Evolutionary conservation across 176 grass and related monocot genomes (phyloP), one percentile per base, ranked within the genome.

Genomic region (Cocos nucifera): DNA sequence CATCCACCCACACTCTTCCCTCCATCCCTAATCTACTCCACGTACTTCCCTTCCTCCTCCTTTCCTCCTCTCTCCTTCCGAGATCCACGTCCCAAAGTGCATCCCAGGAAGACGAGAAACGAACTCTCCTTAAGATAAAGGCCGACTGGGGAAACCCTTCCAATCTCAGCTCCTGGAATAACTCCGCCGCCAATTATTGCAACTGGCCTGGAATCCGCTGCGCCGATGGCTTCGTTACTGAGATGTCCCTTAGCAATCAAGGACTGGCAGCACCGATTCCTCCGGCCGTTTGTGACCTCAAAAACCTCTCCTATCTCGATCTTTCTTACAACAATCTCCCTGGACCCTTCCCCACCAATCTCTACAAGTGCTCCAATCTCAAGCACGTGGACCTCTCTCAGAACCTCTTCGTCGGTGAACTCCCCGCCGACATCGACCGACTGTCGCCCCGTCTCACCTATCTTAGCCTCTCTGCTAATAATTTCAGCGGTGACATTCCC

Each of bases 311-410:
- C 18, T 7, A 15, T 61, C 86, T 96, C 53, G 69, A 90, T 63
- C 80, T 96, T 65, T 73, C 78, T 50, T 2, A 54, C 73, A 96
- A 96, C 59, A 29, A 63, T 22, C 64, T 96, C 61, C 28, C 72
- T 22, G 72, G 78, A 39, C 2, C 19, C 2, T 96, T 90, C 61
- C 92, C 83, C 17, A 56, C 73, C 8, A 2, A 23, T 25, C 87
- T 96, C 53, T 88, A 69, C 75, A 0, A 15, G 14, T 96, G 92
- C 57, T 23, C 69, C 29, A n/a, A 17, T 3, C 87, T 96, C 48
- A 18, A 3, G 8, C 65, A 20, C 54, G 70, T 96, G 17, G 64
- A 88, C 58, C 55, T 96, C 58, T 79, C 87, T 30, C 55, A 73
- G 53, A 96, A 96, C 66, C 22, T 4, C 17, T 69, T 96, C 69